phyloP scores from a whole-genome alignment of 129 eudicot species.

The Helianthus tuberosus region DNA sequence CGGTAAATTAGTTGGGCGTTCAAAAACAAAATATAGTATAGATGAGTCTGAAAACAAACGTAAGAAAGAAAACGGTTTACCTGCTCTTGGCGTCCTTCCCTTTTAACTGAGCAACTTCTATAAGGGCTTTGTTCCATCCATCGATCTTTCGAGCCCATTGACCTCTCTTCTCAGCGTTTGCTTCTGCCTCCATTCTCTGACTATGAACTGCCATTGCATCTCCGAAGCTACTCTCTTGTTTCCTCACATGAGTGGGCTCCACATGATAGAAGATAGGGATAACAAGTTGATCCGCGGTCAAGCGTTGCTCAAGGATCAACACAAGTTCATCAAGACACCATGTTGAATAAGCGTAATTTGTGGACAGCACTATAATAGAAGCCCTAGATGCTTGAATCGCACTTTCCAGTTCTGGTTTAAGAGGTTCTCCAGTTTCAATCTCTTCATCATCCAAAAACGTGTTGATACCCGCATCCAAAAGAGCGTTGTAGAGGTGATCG shows the following conservation, averaged over 20 bases:
- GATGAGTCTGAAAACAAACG: too few species aligned
- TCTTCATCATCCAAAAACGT: not conserved
- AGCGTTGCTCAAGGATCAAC: not conserved
- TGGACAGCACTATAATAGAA: not conserved
- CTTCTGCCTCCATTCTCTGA: not conserved
- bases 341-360: too few species aligned
- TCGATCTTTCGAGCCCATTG: not conserved
- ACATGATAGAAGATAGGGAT: constrained; percentile 1
- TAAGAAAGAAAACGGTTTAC: not conserved
- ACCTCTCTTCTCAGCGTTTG: not conserved
- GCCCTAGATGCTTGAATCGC: not conserved
- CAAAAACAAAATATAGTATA: too few species aligned
- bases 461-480: too few species aligned
- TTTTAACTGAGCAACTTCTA: not conserved
- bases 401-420: not conserved
- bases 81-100: not conserved
- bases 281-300: not conserved
- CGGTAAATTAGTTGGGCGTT: too few species aligned
- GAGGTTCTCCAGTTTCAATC: not conserved
- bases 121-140: not conserved
- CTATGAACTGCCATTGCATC: not conserved
- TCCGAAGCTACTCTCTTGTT: not conserved
- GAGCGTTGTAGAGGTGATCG: too few species aligned
- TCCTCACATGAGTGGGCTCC: not conserved
- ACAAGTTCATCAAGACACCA: not conserved